These are phyloP conservation scores for Panicum hallii DNA, from an alignment of 202 grass and related monocot species.

Conservation along the genomic window DNA sequence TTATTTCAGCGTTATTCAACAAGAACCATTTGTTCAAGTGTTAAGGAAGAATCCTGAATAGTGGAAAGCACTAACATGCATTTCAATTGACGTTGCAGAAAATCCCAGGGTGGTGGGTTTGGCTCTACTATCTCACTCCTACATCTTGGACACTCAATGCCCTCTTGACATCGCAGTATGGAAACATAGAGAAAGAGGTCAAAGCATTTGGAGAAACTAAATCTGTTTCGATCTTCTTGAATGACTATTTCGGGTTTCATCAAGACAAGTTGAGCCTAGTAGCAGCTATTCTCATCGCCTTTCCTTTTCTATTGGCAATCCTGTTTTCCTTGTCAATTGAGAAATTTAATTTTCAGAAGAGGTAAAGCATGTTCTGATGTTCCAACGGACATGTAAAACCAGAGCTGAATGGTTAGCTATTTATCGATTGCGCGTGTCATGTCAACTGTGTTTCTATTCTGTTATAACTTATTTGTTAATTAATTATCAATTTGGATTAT, in stretches of 20 bases:
- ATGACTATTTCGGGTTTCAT: slow-evolving; percentile 65
- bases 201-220: slow-evolving; percentile 58
- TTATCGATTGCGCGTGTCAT: too few species aligned
- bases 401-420: too few species aligned
- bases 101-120: slow-evolving; percentile 72
- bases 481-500: too few species aligned
- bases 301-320: slow-evolving; percentile 43
- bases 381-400: too few species aligned
- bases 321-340: slow-evolving; percentile 62
- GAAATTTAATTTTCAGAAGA: slow-evolving; percentile 69
- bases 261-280: slow-evolving; percentile 47
- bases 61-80: slow-evolving; percentile 1
- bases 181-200: slow-evolving; percentile 46
- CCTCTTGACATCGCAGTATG: slow-evolving; percentile 63
- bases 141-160: slow-evolving; percentile 60
- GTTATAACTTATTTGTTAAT: too few species aligned
- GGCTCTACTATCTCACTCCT: slow-evolving; percentile 58
- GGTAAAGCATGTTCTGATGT: slow-evolving; percentile 24
- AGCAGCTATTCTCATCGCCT: slow-evolving; percentile 38
- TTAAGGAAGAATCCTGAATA: neutral
- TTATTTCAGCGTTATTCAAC: neutral
- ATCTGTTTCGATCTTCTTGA: slow-evolving; percentile 53
- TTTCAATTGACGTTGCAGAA: slow-evolving; percentile 45
- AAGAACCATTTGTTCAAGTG: neutral
- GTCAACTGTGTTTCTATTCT: too few species aligned